These are phyloP conservation scores for Coemansia sp. DNA, from an alignment of 192 early-diverging fungal genomes.

Conservation along the genomic window DNA sequence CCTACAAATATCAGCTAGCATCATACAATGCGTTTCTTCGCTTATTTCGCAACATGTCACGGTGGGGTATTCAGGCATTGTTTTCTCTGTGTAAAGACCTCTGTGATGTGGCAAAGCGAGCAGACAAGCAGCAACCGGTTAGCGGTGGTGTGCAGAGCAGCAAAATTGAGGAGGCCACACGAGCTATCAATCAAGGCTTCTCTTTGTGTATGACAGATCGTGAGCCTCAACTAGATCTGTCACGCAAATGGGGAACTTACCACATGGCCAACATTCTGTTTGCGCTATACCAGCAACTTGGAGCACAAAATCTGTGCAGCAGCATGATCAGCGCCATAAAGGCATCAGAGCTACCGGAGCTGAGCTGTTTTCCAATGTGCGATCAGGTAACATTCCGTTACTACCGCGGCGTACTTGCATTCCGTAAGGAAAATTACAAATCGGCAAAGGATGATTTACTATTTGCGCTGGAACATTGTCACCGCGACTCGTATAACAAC, in stretches of 20 bases:
- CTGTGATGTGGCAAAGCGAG: constrained; percentile 17
- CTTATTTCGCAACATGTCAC: constrained; percentile 30
- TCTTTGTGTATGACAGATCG: constrained; percentile 84
- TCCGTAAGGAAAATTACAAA: constrained; percentile 78
- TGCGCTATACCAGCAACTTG: constrained; percentile 81
- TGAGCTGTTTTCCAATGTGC: constrained; percentile 77
- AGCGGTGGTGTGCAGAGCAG: background rate
- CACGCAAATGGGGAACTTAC: constrained; percentile 94
- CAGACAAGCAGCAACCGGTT: constrained; percentile 20
- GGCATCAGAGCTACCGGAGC: constrained; percentile 67
- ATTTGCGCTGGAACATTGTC: constrained; percentile 53
- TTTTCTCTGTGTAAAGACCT: constrained; percentile 35
- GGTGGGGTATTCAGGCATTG: constrained; percentile 34
- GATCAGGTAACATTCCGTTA: constrained; percentile 86
- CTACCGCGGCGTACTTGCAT: constrained; percentile 83
- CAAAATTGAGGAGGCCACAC: constrained; percentile 78
- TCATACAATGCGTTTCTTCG: constrained; percentile 42
- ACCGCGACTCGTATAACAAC: constrained; percentile 36
- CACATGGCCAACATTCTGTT: constrained; percentile 84
- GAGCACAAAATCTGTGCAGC: constrained; percentile 71
- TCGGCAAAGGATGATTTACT: constrained; percentile 55
- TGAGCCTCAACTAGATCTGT: constrained; percentile 33
- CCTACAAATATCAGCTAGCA: constrained; percentile 27
- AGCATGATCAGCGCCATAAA: constrained; percentile 77
- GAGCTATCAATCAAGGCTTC: constrained; percentile 87